phyloP scores from a whole-genome alignment of 1,284 basidiomycete genomes.

The Pascua guehoae region DNA sequence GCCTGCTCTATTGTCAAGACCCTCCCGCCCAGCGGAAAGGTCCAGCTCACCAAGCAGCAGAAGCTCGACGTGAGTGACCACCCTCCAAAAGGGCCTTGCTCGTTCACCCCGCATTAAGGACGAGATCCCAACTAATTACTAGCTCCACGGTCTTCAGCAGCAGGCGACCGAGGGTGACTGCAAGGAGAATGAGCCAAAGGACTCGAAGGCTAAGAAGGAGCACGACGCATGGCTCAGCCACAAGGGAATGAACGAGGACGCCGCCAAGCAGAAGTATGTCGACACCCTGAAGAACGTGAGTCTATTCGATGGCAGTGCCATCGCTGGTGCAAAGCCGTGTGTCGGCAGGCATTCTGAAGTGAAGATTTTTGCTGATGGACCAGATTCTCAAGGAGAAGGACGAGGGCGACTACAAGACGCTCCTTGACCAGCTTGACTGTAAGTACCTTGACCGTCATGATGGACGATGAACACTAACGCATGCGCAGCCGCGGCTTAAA shows the following conservation, averaged over 20 bases:
- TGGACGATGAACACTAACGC: too few relatives aligned
- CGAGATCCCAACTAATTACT: too few relatives aligned
- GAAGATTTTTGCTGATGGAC: background rate
- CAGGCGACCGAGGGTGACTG: slow-evolving; percentile 3
- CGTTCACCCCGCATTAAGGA: too few relatives aligned
- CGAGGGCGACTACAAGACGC: background rate
- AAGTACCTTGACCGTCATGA: too few relatives aligned
- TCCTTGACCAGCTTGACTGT: slow-evolving; percentile 1
- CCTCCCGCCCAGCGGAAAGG: background rate
- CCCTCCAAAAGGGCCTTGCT: too few relatives aligned
- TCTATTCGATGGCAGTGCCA: background rate
- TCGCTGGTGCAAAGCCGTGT: background rate
- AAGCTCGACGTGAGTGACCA: slow-evolving; percentile 1
- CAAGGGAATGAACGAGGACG: slow-evolving; percentile 2
- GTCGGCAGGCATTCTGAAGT: background rate
- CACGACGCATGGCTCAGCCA: background rate
- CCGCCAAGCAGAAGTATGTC: slow-evolving; percentile 2
- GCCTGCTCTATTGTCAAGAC: background rate
- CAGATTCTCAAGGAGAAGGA: slow-evolving; percentile 1
- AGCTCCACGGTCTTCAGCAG: background rate
- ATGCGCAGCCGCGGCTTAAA: too few relatives aligned
- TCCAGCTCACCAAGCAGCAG: slow-evolving; percentile 3
- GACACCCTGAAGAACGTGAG: background rate
- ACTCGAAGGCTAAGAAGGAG: background rate
- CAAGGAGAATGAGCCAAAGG: slow-evolving; percentile 1